Conservation (phyloP, 139 green algal species). For the Deuterostichococcus epilithicus region DNA sequence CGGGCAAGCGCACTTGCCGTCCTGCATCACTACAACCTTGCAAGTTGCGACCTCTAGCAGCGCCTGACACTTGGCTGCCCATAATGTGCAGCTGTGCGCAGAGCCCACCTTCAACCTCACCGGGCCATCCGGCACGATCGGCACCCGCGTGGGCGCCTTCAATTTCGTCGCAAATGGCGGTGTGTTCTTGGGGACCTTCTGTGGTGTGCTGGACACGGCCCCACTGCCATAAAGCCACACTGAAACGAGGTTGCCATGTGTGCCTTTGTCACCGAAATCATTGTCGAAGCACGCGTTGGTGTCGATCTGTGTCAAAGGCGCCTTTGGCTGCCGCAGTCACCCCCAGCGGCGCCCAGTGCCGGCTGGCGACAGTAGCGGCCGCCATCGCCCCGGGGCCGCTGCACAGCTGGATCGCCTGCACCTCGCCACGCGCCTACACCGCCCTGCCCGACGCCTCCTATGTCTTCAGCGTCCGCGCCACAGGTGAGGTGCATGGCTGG, state of each 20-base stretch:
- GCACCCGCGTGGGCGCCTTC: constrained; percentile 18
- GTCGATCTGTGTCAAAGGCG: not conserved
- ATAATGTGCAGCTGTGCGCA: not conserved
- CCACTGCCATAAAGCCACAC: not conserved
- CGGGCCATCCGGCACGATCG: not conserved
- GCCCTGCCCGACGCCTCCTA: constrained; percentile 40
- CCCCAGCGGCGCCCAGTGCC: constrained; percentile 11
- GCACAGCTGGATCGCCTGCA: constrained; percentile 31
- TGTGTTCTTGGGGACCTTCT: not conserved
- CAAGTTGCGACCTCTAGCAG: too few species aligned
- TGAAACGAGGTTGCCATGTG: not conserved
- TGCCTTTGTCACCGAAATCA: too few species aligned
- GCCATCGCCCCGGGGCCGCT: not conserved
- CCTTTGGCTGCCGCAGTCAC: not conserved
- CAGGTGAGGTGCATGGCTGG: not conserved
- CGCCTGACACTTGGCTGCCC: not conserved
- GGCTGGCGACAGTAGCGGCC: constrained; percentile 2
- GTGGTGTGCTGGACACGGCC: too few species aligned
- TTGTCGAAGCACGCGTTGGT: too few species aligned
- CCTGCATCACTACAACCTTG: constrained; percentile 5
- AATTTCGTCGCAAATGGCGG: constrained; percentile 19
- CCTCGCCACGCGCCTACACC: constrained; percentile 26
- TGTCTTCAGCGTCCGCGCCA: constrained; percentile 46
- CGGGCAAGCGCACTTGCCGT: not conserved
- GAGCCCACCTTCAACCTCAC: not conserved